Evolutionary conservation across 371 early-diverging fungal genomes (phyloP).

Genomic region (Syncephalastrum racemosum): DNA sequence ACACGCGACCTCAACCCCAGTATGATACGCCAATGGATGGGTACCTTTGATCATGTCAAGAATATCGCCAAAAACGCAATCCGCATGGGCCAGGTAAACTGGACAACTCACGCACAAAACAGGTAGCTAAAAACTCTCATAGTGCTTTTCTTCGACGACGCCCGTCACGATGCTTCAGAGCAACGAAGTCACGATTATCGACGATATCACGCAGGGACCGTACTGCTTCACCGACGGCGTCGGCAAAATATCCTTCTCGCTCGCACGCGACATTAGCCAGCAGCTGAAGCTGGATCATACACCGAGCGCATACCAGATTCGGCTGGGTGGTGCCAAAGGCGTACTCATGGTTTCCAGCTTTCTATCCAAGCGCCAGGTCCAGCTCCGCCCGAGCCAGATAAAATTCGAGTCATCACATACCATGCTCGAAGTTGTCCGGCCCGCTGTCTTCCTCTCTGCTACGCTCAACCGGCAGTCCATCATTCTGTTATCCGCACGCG

Average conservation of each 20-base stretch:
- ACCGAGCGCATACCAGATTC: conserved; percentile 80
- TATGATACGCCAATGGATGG: conserved; percentile 67
- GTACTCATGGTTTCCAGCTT: conserved; percentile 42
- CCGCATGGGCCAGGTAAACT: conserved; percentile 64
- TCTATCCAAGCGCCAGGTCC: conserved; percentile 27
- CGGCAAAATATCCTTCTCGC: conserved; percentile 59
- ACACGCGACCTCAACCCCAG: background rate
- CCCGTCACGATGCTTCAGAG: conserved; percentile 37
- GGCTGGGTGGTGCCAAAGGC: conserved; percentile 83
- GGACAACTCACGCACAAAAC: background rate
- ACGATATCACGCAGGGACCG: conserved; percentile 54
- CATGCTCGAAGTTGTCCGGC: conserved; percentile 62
- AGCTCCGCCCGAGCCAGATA: conserved; percentile 63
- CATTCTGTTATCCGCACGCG: conserved; percentile 60
- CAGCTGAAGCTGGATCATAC: conserved; percentile 44
- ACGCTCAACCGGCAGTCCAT: conserved; percentile 75
- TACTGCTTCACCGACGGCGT: conserved; percentile 81
- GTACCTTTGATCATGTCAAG: conserved; percentile 65
- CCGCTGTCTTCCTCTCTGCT: conserved; percentile 52
- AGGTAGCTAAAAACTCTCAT: background rate
- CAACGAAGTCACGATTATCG: conserved; percentile 43
- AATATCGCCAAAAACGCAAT: conserved; percentile 70
- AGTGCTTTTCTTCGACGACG: conserved; percentile 66
- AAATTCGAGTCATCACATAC: conserved; percentile 64
- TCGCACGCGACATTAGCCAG: conserved; percentile 53